Base-by-base conservation (phyloP, 495 filamentous ascomycete genomes). In the Talaromyces nanjingensis region DNA sequence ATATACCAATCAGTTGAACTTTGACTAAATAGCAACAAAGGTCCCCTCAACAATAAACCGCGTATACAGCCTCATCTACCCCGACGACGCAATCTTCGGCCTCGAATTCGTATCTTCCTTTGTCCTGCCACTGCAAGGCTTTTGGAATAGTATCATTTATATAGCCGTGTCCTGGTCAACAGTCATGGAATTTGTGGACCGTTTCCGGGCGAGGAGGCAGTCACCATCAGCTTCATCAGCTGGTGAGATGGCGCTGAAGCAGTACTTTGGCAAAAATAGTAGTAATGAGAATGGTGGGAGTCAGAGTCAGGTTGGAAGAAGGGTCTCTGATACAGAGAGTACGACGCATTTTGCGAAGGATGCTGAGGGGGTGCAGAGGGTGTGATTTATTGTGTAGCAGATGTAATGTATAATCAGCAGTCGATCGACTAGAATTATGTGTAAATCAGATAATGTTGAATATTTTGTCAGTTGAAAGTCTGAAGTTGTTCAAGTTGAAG, bases 61-160 rank as follows among this genome's bases (percentile, higher is more conserved):
- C 22, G 83, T 92, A 25, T 92, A 90, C 73, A 83, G 82, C 16
- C 70, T 93, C 18, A 77, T 86, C 6, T 74, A 87, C 68, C 76
- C 78, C 0, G 76, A 84, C 29, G 57, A 79, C 1, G 73, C 82
- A 5, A 79, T 77, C 27, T 84, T 87, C 58, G 76, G 77, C 24
- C 81, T 96, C 27, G 86, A 90, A 66, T 88, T 87, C 63, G 81
- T 86, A 54, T 85, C 87, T 27, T 85, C 88, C 1, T 81, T 92
- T 55, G 91, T 96, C 0, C 80, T 96, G 22, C 92, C 92, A 0
- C 78, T 92, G 0, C 92, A 96, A 69, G 92, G 92, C 2, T 92
- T 94, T 68, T 93, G 91, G 89, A 96, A 96, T 68, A 84, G 85
- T 20, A 70, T 91, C 60, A 91, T 96, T 62, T 96, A 96, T 74